Conservation (phyloP, 2,329 filamentous ascomycete genomes). For the Aplosporella prunicola region DNA sequence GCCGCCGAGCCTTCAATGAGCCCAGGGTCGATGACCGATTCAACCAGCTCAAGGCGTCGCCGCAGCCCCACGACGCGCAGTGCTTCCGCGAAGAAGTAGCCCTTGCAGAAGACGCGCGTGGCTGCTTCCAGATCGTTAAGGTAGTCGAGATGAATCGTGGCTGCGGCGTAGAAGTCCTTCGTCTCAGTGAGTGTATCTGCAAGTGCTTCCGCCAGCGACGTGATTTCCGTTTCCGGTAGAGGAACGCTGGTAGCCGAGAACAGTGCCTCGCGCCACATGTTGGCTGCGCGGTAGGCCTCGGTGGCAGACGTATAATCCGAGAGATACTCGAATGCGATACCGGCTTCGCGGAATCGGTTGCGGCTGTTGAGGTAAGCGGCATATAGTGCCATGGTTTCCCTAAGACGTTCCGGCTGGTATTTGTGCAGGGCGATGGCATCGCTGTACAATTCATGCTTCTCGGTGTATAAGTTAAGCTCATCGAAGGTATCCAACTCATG, state of each 20-base stretch:
- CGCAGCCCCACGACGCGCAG: constrained; percentile 62
- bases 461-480: constrained; percentile 69
- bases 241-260: constrained; percentile 64
- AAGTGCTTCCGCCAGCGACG: constrained; percentile 61
- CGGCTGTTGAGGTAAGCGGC: constrained; percentile 65
- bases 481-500: constrained; percentile 64
- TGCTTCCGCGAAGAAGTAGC: constrained; percentile 81
- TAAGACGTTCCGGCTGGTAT: constrained; percentile 61
- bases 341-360: constrained; percentile 77
- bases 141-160: constrained; percentile 73
- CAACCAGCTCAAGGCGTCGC: constrained; percentile 50
- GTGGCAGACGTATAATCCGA: constrained; percentile 64
- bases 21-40: constrained; percentile 61
- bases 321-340: constrained; percentile 83
- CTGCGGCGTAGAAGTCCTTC: constrained; percentile 74
- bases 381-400: constrained; percentile 65
- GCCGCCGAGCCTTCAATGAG: constrained; percentile 71
- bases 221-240: constrained; percentile 50
- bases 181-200: constrained; percentile 72
- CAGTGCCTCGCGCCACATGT: constrained; percentile 86
- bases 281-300: constrained; percentile 72
- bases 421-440: constrained; percentile 72
- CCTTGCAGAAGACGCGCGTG: constrained; percentile 72
- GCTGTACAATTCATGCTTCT: constrained; percentile 71
- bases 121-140: constrained; percentile 62